These are phyloP conservation scores for Boletus rubropictus DNA, from an alignment of 768 basidiomycete genomes.

Conservation along the genomic window DNA sequence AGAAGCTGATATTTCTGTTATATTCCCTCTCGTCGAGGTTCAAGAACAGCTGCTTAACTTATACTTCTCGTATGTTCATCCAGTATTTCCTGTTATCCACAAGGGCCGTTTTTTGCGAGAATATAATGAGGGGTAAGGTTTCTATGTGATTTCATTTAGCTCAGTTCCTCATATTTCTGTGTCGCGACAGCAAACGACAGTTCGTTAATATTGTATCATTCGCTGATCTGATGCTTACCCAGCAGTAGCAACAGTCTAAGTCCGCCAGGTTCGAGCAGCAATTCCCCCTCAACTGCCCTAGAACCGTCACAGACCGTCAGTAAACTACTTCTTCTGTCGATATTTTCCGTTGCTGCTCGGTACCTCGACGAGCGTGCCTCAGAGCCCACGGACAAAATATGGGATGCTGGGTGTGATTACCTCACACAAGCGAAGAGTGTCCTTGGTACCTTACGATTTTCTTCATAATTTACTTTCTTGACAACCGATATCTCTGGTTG, in stretches of 20 bases:
- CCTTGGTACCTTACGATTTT: slow-evolving; percentile 44
- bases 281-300: slow-evolving; percentile 19
- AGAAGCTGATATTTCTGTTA: slow-evolving; percentile 41
- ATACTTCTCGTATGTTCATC: slow-evolving; percentile 82
- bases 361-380: slow-evolving; percentile 49
- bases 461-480: not conserved
- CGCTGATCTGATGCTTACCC: slow-evolving; percentile 12
- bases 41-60: slow-evolving; percentile 67
- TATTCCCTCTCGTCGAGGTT: slow-evolving; percentile 53
- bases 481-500: slow-evolving; percentile 6
- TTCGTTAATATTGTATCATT: slow-evolving; percentile 6
- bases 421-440: slow-evolving; percentile 56
- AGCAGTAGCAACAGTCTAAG: slow-evolving; percentile 33
- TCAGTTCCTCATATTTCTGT: slow-evolving; percentile 2
- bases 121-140: slow-evolving; percentile 47
- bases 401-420: slow-evolving; percentile 64
- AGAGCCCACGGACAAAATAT: slow-evolving; percentile 52
- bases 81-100: slow-evolving; percentile 77
- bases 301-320: slow-evolving; percentile 61
- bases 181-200: slow-evolving; percentile 23
- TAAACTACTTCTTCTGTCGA: slow-evolving; percentile 66
- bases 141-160: not conserved
- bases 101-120: slow-evolving; percentile 63
- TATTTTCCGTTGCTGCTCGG: slow-evolving; percentile 77
- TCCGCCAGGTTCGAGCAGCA: slow-evolving; percentile 19